A percentile compares a stretch with the other conserved stretches of the same genome.
These are phyloP conservation scores for Pythium chondricola DNA, from an alignment of 352 stramenopile species.

Conservation along the genomic window DNA sequence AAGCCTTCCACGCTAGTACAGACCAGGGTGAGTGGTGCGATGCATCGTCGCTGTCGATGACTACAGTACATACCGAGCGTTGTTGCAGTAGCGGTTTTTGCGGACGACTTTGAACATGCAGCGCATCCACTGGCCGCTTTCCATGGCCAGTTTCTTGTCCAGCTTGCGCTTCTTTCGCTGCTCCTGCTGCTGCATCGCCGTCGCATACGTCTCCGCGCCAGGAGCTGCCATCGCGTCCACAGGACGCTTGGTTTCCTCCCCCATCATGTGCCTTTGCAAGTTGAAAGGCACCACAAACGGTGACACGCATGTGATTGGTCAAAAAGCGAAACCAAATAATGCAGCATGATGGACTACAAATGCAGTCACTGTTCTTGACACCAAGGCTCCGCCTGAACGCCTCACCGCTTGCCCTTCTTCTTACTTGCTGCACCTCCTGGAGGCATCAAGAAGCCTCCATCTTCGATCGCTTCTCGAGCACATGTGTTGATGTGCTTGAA, in stretches of 20 bases:
- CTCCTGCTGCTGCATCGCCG: constrained; percentile 23
- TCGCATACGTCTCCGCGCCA: no score
- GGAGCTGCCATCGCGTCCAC: no score
- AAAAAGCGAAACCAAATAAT: no score
- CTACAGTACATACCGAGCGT: constrained; percentile 49
- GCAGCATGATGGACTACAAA: no score
- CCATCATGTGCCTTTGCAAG: no score
- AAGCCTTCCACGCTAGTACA: constrained; percentile 46
- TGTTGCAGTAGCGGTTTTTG: constrained; percentile 83
- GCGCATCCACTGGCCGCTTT: constrained; percentile 54
- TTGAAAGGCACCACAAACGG: no score
- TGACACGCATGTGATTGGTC: no score
- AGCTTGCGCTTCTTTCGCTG: constrained; percentile 55
- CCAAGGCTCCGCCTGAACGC: no score
- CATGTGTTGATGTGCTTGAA: constrained; percentile 84
- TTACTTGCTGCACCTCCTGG: constrained; percentile 15
- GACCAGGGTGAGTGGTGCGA: no score
- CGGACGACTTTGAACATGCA: constrained; percentile 77
- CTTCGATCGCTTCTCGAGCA: constrained; percentile 69
- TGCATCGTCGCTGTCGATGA: no score
- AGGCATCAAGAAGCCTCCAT: constrained; percentile 45
- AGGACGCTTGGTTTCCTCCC: no score
- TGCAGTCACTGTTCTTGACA: no score
- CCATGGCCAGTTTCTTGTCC: constrained; percentile 39
- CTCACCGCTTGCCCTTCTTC: constrained; percentile 46